phyloP scores from a whole-genome alignment of 371 early-diverging fungal genomes.

The Mucor circinelloides region DNA sequence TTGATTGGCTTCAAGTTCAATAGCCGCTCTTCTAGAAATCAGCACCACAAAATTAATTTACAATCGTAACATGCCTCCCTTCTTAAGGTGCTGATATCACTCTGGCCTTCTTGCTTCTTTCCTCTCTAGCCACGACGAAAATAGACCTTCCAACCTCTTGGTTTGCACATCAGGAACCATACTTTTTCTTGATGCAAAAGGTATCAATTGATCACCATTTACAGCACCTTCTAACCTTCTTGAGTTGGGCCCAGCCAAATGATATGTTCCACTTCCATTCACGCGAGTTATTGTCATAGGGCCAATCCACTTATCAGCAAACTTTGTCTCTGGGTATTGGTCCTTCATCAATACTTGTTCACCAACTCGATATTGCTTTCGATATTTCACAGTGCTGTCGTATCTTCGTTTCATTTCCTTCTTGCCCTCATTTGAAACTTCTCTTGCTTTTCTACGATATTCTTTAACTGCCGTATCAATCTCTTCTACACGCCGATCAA shows the following conservation, averaged over 20 bases:
- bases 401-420: not conserved
- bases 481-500: conserved; percentile 15
- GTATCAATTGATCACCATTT: conserved; percentile 8
- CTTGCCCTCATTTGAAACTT: not conserved
- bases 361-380: not conserved
- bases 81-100: not conserved
- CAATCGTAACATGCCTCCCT: not conserved
- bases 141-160: not conserved
- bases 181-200: not conserved
- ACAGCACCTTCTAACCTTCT: conserved; percentile 1
- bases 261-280: conserved; percentile 4
- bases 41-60: not conserved
- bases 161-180: conserved; percentile 8
- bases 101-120: not conserved
- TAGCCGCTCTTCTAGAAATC: too few species aligned
- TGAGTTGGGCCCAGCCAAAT: not conserved
- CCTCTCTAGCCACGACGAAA: not conserved
- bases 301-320: conserved; percentile 20
- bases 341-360: conserved; percentile 23
- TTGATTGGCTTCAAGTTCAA: not conserved
- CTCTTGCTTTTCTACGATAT: too few species aligned
- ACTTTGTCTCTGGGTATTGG: conserved; percentile 6
- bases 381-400: not conserved
- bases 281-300: conserved; percentile 11
- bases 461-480: conserved; percentile 12